Base-by-base conservation (phyloP, 1,284 basidiomycete species). In the Blastosporella zonata region DNA sequence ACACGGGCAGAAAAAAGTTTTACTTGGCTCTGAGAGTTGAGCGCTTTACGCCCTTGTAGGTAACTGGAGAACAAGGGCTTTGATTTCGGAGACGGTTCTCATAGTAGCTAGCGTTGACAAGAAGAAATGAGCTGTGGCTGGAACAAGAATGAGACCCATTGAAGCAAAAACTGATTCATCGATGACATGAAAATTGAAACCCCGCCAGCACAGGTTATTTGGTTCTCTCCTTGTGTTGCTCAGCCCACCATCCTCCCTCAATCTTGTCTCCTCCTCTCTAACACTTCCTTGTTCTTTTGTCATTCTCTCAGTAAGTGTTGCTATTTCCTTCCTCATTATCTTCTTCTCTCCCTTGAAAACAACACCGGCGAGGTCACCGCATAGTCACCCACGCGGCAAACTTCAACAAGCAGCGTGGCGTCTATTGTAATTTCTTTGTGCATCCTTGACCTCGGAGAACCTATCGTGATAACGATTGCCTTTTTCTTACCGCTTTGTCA, bases 171-270 rank as follows among this genome's bases (percentile, higher is more conserved):
- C 37, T 58, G 54, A 59, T 58, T 57, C 56, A 62, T 60, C 61
- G 59, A 57, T 60, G 21, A 2, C 33, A 5, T 27, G 25, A 3
- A 23, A 55, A 59, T 72, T 70, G 52, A 67, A 65, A 67, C 67
- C 70, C 69, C 69, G 69, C 57, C 52, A 55, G 58, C 60, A 62
- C 61, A 60, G 61, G 57, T 57, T 59, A 53, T 58, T 57, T 55
- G 57, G 56, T 52, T 55, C 55, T 54, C 53, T 53, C 55, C 60
- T 58, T 50, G 55, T 27, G 46, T 56, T 52, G 50, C 52, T 55
- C 55, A 51, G 48, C 54, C 54, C 65, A 63, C 63, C 65, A 62
- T 60, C 49, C 48, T 48, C 50, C 50, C 46, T 48, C 48, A 33
- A 33, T 31, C 28, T 20, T 43, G 25, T 44, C 55, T 54, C 61